Base-by-base conservation (phyloP, 139 green algal species). In the Desmodesmus armatus region DNA sequence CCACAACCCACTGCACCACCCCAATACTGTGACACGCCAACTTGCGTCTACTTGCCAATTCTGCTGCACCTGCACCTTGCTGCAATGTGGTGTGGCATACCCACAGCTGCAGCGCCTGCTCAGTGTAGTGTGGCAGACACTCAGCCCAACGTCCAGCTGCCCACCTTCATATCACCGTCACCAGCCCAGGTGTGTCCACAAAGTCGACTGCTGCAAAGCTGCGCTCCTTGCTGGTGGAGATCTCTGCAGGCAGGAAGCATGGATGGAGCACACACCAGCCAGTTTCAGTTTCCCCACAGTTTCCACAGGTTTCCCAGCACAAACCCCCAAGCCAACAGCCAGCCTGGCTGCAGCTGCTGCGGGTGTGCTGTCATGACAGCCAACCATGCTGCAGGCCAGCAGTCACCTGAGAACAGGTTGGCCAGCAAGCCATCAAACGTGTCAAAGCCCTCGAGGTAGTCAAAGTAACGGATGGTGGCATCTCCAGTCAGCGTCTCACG, bases 371-470 rank as follows among this genome's bases (percentile, higher is more conserved):
- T 27, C 17, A 9, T 27, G 62, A 7, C 9, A 70, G 62, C 62
- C 62, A 37, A 15, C 23, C 6, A 31, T 31, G 27, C 66, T 31
- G 66, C 78, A 4, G n/a, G n/a, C n/a, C n/a, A n/a, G 0, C n/a
- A n/a, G n/a, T n/a, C n/a, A n/a, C n/a, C n/a, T n/a, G 92, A 94
- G 87, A 95, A 95, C 33, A 95, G 63, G 86, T 94, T 94, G 77
- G 85, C 15, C 31, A 85, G 55, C 40, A 92, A 85, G 37, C 81
- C 90, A 11, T 85, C 25, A 60, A 87, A 87, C 7, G 17, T 9
- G 2, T 31, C 82, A 53, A 87, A 74, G 39, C 83, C 72, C 53
- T 85, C 44, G 2, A 96, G 74, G 85, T 93, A 88, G 84, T 94
- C 90, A 78, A 92, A 96, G 86, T 91, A 95, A 27, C 89, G 85